Base-by-base conservation (phyloP, 192 early-diverging fungal species). In the Gryganskiella cystojenkinii region DNA sequence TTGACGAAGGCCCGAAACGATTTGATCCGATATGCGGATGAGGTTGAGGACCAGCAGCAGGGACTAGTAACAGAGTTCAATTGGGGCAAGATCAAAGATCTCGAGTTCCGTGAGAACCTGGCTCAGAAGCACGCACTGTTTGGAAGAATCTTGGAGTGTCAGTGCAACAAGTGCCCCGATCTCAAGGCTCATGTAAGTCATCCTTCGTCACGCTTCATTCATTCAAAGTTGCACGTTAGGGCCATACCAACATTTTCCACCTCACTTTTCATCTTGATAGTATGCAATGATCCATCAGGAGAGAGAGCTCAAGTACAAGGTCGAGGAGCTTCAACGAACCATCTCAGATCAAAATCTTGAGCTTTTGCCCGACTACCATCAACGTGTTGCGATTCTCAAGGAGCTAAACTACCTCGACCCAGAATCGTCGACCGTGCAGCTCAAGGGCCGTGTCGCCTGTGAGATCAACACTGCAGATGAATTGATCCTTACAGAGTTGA, bases 381-480 rank as follows among this genome's bases (percentile, higher is more conserved):
- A 94, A 76, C 88, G 96, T 1, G 80, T 97, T 9, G 88, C 92
- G 14, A 95, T 99, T 34, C 88, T 99, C 34, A 89, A 94, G 62
- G 80, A 82, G 14, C 79, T 98, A 54, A 86, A 88, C 1, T 98
- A 92, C 63, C 87, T 98, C 25, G 96, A 96, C 33, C 74, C 66
- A 0, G 91, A 91, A 64, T 87, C 88, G 60, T 89, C 88, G 30
- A 94, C 94, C 3, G 95, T 99, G 19, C 92, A 95, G 65, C 89
- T 97, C 55, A 99, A 98, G 83, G 98, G 98, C 22, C 89, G 94
- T 3, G 95, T 99, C 0, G 98, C 96, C 0, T 98, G 96, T 81
- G 96, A 98, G 85, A 96, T 99, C 80, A 98, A 98, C 82, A 92
- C 96, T 17, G 95, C 94, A 2, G 96, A 99, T 71, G 96, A 95